Percentiles rank a stretch among this genome's conserved stretches.
phyloP scores from a whole-genome alignment of 2,329 filamentous ascomycete genomes.

The Epichloe aotearoae region DNA sequence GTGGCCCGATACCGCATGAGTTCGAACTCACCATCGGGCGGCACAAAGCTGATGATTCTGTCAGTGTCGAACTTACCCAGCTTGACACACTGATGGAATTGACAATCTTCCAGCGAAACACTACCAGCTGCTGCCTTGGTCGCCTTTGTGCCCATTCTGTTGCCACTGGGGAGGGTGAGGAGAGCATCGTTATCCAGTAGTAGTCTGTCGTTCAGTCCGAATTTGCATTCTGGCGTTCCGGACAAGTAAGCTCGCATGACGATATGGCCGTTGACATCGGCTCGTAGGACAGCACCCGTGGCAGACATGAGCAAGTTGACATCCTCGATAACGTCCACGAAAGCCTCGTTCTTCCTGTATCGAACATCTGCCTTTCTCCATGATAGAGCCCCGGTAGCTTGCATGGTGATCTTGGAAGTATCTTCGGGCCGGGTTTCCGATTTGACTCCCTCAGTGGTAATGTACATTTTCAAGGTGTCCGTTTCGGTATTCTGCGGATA shows the following conservation, averaged over 20 bases:
- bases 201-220: conserved; percentile 89
- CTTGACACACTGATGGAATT: conserved; percentile 98
- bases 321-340: conserved; percentile 98
- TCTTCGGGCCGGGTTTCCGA: conserved; percentile 77
- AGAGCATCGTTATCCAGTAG: conserved; percentile 70
- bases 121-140: conserved; percentile 92
- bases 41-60: conserved; percentile 92
- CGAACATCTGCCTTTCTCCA: conserved; percentile 97
- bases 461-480: conserved; percentile 99
- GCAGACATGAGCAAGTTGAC: conserved; percentile 99
- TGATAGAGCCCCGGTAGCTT: conserved; percentile 90
- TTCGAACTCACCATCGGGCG: conserved; percentile 95
- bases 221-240: conserved; percentile 97
- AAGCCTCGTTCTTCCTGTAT: conserved; percentile 98
- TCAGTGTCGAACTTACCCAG: conserved; percentile 94
- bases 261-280: conserved; percentile 94
- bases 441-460: conserved; percentile 97
- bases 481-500: conserved; percentile 99
- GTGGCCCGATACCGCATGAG: conserved; percentile 97
- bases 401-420: conserved; percentile 97
- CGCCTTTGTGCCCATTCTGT: conserved; percentile 69
- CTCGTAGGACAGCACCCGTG: conserved; percentile 82
- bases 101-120: conserved; percentile 93
- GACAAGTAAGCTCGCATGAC: conserved; percentile 97
- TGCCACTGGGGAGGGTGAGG: conserved; percentile 55